These are phyloP conservation scores for Acacia acuminata DNA, from an alignment of 306 rosid species.

Conservation along the genomic window DNA sequence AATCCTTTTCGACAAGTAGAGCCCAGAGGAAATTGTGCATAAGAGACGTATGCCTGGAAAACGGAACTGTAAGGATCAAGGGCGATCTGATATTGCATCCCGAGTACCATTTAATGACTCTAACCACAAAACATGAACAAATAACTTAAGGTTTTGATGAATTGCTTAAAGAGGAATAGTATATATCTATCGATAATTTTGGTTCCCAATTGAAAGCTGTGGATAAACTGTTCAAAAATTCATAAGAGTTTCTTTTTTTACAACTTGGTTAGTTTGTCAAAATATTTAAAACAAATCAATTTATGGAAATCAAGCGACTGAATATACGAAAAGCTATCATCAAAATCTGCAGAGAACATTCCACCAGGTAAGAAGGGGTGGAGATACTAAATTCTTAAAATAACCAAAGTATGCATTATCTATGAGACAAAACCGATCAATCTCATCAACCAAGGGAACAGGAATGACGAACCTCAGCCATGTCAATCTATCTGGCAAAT, in stretches of 20 bases:
- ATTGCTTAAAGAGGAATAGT: not conserved
- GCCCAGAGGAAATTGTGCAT: slow-evolving; percentile 48
- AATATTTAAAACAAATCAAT: slow-evolving; percentile 12
- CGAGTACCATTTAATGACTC: not conserved
- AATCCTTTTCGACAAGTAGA: slow-evolving; percentile 52
- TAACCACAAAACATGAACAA: slow-evolving; percentile 24
- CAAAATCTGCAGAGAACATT: not conserved
- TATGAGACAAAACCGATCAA: not conserved
- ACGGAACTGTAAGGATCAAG: slow-evolving; percentile 8
- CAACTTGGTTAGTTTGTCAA: not conserved
- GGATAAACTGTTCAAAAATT: not conserved
- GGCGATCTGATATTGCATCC: slow-evolving; percentile 13
- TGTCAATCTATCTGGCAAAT: not conserved
- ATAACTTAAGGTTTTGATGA: not conserved
- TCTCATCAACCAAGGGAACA: not conserved
- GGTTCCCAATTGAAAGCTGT: not conserved
- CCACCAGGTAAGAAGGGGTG: not conserved
- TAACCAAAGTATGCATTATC: slow-evolving; percentile 18
- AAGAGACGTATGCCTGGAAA: slow-evolving; percentile 61
- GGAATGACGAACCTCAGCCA: not conserved
- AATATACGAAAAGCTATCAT: not conserved
- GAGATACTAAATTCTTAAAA: not conserved
- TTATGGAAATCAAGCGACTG: not conserved
- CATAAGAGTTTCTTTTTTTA: no score
- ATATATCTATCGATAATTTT: not conserved